A percentile compares a stretch with the other conserved stretches of the same genome.
Conservation (phyloP, 108 stramenopile species). For the Licmophora abbreviata region DNA sequence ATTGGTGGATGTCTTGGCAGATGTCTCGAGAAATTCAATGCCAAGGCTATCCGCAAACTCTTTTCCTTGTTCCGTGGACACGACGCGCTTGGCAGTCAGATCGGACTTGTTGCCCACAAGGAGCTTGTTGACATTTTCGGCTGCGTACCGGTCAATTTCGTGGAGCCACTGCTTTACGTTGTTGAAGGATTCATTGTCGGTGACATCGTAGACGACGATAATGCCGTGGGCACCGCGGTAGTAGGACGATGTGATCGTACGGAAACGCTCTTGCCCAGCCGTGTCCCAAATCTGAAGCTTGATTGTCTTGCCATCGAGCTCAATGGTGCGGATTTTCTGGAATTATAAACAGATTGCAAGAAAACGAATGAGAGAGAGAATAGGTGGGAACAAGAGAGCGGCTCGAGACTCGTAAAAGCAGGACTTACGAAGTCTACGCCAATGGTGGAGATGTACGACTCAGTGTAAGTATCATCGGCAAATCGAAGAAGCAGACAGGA, state of each 20-base stretch:
- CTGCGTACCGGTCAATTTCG: conserved; percentile 98
- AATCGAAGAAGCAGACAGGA: conserved; percentile 96
- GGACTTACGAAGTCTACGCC: conserved; percentile 96
- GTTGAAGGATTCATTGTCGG: conserved; percentile 93
- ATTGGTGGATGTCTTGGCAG: conserved; percentile 96
- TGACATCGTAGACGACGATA: conserved; percentile 96
- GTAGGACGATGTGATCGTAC: conserved; percentile 94
- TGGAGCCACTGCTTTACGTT: conserved; percentile 99
- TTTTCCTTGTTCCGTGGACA: conserved; percentile 94
- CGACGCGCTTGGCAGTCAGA: conserved; percentile 89
- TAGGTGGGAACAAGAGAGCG: conserved; percentile 5
- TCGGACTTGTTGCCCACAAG: conserved; percentile 99
- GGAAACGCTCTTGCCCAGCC: conserved; percentile 93
- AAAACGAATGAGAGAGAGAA: no score
- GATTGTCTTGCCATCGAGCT: conserved; percentile 97
- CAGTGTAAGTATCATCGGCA: conserved; percentile 99
- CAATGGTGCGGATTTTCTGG: conserved; percentile 99
- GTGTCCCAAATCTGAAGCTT: conserved; percentile 93
- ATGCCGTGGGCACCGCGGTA: conserved; percentile 97
- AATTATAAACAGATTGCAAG: no score
- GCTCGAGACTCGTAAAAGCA: not conserved
- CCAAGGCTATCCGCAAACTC: conserved; percentile 97
- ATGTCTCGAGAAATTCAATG: conserved; percentile 98
- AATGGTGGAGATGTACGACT: conserved; percentile 98
- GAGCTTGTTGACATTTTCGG: conserved; percentile 98